These are phyloP conservation scores for Backusella sp. DNA, from an alignment of 192 early-diverging fungal species.

Conservation along the genomic window DNA sequence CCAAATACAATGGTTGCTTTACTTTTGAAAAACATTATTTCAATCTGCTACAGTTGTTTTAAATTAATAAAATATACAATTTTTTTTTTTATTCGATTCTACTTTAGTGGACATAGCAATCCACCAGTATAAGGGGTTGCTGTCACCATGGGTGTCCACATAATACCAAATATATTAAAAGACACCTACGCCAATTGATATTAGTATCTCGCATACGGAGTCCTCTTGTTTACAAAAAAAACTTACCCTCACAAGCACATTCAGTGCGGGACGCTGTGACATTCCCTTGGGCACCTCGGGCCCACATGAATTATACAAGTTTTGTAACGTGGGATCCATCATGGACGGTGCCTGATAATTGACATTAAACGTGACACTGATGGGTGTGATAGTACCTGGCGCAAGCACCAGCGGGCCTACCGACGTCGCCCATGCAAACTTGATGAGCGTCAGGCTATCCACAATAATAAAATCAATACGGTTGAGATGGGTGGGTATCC, in stretches of 20 bases:
- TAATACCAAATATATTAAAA: constrained; percentile 16
- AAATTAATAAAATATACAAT: not conserved
- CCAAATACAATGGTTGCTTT: no score
- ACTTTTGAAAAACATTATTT: no score
- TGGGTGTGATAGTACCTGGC: constrained; percentile 1
- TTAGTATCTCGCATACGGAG: not conserved
- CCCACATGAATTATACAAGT: constrained; percentile 26
- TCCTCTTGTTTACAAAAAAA: no score
- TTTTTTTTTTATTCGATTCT: not conserved
- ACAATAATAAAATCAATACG: constrained; percentile 16
- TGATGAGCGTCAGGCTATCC: constrained; percentile 14
- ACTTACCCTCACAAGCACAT: constrained; percentile 18
- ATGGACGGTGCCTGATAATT: constrained; percentile 13
- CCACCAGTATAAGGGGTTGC: constrained; percentile 19
- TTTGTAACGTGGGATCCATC: constrained; percentile 18
- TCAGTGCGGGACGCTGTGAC: not conserved
- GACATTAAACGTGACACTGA: constrained; percentile 9
- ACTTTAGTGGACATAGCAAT: constrained; percentile 19
- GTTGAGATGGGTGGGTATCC: constrained; percentile 25
- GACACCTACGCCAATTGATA: not conserved
- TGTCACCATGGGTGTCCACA: constrained; percentile 11
- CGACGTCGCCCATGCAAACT: constrained; percentile 15
- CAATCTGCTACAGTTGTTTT: no score
- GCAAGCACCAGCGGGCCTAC: not conserved
- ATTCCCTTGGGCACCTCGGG: constrained; percentile 2